A percentile compares a stretch with the other conserved stretches of the same genome.
These are phyloP conservation scores for Solanum dulcamara DNA, from an alignment of 257 asterid genomes.

Conservation along the genomic window DNA sequence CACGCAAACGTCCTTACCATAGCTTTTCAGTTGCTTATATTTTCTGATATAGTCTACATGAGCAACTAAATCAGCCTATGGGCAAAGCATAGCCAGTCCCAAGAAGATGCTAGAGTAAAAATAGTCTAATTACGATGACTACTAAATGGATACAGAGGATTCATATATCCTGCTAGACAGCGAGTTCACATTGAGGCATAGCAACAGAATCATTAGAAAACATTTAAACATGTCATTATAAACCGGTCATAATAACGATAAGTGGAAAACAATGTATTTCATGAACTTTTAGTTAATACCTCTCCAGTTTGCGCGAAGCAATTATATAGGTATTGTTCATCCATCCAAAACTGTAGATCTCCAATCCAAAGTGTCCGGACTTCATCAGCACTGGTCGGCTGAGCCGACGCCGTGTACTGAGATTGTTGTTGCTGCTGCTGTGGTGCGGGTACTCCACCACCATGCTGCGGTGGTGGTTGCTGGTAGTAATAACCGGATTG, in stretches of 20 bases:
- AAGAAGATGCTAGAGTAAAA: too few relatives aligned
- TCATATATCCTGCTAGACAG: not conserved
- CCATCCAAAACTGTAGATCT: constrained; percentile 89
- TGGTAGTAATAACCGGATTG: constrained; percentile 10
- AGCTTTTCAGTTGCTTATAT: not conserved
- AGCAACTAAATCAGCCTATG: not conserved
- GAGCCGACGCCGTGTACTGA: constrained; percentile 23
- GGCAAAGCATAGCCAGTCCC: not conserved
- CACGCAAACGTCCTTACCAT: not conserved
- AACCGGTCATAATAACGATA: not conserved
- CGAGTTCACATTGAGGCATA: not conserved
- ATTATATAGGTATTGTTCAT: constrained; percentile 46
- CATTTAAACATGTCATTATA: not conserved
- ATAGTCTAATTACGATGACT: not conserved
- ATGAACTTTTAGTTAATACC: constrained; percentile 17
- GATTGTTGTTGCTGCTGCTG: constrained; percentile 24
- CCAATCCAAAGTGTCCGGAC: constrained; percentile 79
- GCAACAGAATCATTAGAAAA: not conserved
- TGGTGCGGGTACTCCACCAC: not conserved
- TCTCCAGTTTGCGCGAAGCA: constrained; percentile 68
- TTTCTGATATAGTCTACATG: not conserved
- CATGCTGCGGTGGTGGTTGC: constrained; percentile 22
- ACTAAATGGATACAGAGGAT: not conserved
- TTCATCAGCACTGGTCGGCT: constrained; percentile 35
- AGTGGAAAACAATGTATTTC: not conserved